phyloP scores from a whole-genome alignment of 352 stramenopile genomes.

The Phytophthora pseudosyringae region DNA sequence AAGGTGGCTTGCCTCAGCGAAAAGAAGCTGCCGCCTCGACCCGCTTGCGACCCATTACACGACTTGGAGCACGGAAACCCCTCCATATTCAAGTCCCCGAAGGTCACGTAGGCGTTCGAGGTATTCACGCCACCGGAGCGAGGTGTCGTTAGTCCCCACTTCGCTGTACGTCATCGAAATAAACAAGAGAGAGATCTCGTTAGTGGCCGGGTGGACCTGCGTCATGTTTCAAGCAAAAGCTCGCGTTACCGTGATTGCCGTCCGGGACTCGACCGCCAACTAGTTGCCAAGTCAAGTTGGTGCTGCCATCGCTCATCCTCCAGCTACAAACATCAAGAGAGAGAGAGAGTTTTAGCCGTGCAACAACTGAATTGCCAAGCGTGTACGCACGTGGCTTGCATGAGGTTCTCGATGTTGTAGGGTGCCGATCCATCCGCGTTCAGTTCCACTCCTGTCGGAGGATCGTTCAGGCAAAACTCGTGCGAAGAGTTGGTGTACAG shows the following conservation, averaged over 20 bases:
- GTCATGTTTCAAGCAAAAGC: neutral
- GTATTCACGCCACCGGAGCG: conserved; percentile 23
- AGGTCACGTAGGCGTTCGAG: conserved; percentile 49
- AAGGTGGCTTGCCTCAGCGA: conserved; percentile 48
- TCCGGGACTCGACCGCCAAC: conserved; percentile 53
- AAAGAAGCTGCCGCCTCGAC: conserved; percentile 78
- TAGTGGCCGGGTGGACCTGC: neutral
- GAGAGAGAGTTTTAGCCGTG: neutral
- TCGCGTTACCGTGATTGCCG: conserved; percentile 65
- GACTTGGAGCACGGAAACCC: conserved; percentile 76
- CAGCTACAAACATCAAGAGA: conserved; percentile 31
- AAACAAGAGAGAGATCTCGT: no score
- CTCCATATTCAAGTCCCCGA: conserved; percentile 86
- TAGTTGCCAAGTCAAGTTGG: conserved; percentile 68
- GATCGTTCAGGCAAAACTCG: conserved; percentile 68
- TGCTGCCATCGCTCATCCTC: conserved; percentile 38
- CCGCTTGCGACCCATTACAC: conserved; percentile 78
- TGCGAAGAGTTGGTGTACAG: conserved; percentile 46
- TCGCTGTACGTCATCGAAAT: conserved; percentile 42
- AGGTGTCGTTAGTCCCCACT: conserved; percentile 74
- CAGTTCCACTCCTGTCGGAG: conserved; percentile 41
- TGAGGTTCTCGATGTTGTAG: conserved; percentile 82
- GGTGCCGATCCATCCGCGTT: conserved; percentile 53
- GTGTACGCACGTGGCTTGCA: conserved; percentile 60
- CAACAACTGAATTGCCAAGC: no score